A percentile compares a stretch with the other conserved stretches of the same genome.
These are phyloP conservation scores for Erucastrum elatum DNA, from an alignment of 345 rosid genomes.

Conservation along the genomic window DNA sequence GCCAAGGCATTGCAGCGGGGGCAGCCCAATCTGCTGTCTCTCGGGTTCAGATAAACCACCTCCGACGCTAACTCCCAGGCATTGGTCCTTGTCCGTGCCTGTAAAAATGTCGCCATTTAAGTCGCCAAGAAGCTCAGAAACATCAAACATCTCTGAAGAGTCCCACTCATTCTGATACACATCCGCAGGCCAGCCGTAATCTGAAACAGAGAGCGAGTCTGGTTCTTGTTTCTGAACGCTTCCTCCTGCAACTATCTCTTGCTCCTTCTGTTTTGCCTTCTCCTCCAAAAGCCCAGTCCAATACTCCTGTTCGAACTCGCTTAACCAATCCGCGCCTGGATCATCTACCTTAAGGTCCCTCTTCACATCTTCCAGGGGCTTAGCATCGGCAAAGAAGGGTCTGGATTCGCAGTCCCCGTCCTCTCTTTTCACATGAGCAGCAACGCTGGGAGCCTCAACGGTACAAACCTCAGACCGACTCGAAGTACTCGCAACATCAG, in stretches of 20 bases:
- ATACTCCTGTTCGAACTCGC: constrained; percentile 16
- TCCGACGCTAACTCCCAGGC: background rate
- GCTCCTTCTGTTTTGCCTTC: constrained; percentile 25
- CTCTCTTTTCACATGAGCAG: constrained; percentile 31
- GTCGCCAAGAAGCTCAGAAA: constrained; percentile 52
- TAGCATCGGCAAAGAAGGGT: background rate
- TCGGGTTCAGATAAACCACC: background rate
- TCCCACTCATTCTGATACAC: constrained; percentile 12
- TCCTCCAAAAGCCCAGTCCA: background rate
- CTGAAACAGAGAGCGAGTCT: constrained; percentile 8
- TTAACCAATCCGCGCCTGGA: constrained; percentile 10
- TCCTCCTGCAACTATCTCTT: background rate
- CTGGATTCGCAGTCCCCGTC: constrained; percentile 41
- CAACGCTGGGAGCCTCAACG: constrained; percentile 30
- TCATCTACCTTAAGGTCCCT: background rate
- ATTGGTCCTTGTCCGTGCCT: background rate
- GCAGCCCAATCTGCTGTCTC: background rate
- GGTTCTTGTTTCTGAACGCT: background rate
- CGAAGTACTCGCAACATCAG: constrained; percentile 42
- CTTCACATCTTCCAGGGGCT: background rate
- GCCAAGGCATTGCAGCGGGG: constrained; percentile 14
- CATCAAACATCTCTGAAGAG: constrained; percentile 41
- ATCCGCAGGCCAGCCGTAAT: constrained; percentile 34
- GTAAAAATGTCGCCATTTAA: constrained; percentile 29
- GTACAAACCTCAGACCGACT: constrained; percentile 50